Conservation (phyloP, 208 protist species). For the Leishmania amazonensis region DNA sequence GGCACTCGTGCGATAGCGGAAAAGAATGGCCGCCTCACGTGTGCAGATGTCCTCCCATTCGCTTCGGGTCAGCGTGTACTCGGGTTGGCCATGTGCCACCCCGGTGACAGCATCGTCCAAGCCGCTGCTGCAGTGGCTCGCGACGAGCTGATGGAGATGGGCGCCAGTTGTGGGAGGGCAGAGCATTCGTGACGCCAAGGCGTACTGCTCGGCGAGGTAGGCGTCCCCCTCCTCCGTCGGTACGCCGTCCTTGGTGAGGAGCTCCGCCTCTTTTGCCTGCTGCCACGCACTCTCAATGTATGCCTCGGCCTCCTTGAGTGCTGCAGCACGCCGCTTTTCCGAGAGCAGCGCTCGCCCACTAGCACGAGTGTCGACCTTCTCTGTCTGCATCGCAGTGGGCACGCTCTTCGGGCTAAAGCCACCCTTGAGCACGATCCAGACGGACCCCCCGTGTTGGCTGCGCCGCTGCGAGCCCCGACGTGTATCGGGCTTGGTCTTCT, state of each 20-base stretch:
- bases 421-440: constrained; percentile 87
- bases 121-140: constrained; percentile 20
- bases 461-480: constrained; percentile 31
- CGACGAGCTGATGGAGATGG: constrained; percentile 40
- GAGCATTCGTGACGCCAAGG: constrained; percentile 58
- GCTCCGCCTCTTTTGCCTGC: constrained; percentile 53
- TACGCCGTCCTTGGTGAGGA: constrained; percentile 28
- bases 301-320: constrained; percentile 57
- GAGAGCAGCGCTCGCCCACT: constrained; percentile 38
- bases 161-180: constrained; percentile 10
- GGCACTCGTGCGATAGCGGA: constrained; percentile 35
- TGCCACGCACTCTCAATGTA: constrained; percentile 79
- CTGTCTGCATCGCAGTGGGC: constrained; percentile 21
- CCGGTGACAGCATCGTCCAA: background rate
- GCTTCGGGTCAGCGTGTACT: constrained; percentile 14
- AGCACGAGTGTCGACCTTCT: constrained; percentile 8
- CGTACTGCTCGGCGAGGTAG: constrained; percentile 83
- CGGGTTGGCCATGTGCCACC: background rate
- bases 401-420: constrained; percentile 48
- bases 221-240: constrained; percentile 55
- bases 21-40: constrained; percentile 51
- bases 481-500: constrained; percentile 9
- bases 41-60: constrained; percentile 51
- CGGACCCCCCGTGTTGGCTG: constrained; percentile 46
- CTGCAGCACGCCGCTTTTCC: constrained; percentile 41